Conservation (phyloP, 2,329 filamentous ascomycete species). For the Fusarium pseudonygamai region DNA sequence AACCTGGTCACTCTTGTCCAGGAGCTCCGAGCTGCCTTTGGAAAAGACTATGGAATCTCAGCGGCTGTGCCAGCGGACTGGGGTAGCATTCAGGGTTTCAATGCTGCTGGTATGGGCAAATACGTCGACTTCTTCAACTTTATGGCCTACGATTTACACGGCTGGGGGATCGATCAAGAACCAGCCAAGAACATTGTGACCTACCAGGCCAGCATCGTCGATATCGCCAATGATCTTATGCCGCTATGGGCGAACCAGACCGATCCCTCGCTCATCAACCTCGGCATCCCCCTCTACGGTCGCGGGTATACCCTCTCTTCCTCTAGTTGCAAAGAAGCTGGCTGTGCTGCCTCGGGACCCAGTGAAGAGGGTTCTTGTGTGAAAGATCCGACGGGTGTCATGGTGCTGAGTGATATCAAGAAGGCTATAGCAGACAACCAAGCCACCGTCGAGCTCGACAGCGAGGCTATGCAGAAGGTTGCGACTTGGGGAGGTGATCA, state of each 20-base stretch:
- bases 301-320: not conserved
- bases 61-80: not conserved
- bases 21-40: not conserved
- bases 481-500: not conserved
- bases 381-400: not conserved
- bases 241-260: not conserved
- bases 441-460: not conserved
- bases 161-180: not conserved
- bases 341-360: not conserved
- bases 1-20: not conserved
- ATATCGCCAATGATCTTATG: not conserved
- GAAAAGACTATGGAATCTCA: not conserved
- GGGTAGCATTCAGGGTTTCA: not conserved
- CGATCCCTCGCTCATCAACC: not conserved
- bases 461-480: not conserved
- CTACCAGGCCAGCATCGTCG: not conserved
- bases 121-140: not conserved
- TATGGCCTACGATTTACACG: not conserved
- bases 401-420: not conserved
- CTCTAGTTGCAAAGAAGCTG: not conserved
- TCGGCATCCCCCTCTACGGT: not conserved
- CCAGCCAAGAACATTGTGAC: not conserved
- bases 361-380: not conserved
- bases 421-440: not conserved
- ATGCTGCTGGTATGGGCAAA: not conserved